phyloP scores from a whole-genome alignment of 2,329 filamentous ascomycete genomes.

The Talaromyces verruculosus region DNA sequence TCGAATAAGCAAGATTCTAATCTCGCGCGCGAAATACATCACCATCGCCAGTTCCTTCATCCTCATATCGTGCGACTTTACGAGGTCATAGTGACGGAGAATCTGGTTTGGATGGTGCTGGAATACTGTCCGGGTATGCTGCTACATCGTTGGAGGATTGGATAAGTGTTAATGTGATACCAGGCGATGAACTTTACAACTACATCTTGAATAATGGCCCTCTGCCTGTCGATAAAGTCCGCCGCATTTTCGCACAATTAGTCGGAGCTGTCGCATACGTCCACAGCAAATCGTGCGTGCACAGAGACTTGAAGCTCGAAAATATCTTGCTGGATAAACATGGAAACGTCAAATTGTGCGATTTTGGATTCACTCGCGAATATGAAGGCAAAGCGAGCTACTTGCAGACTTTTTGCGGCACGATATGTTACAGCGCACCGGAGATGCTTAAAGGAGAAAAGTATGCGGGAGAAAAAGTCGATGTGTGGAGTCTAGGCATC shows the following conservation, averaged over 20 bases:
- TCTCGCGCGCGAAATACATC: conserved; percentile 94
- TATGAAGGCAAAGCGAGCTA: conserved; percentile 95
- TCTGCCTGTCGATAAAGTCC: conserved; percentile 79
- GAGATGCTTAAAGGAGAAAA: conserved; percentile 99
- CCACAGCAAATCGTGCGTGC: conserved; percentile 90
- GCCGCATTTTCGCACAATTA: conserved; percentile 93
- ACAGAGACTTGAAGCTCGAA: conserved; percentile 94
- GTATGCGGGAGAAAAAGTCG: conserved; percentile 96
- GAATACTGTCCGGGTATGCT: conserved; percentile 86
- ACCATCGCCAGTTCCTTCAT: conserved; percentile 96
- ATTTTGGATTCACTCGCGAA: conserved; percentile 97
- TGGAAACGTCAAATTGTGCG: conserved; percentile 95
- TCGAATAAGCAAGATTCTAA: conserved; percentile 95
- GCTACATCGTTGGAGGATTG: background rate
- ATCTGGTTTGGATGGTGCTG: conserved; percentile 89
- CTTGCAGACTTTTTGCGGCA: conserved; percentile 95
- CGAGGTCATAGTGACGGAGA: conserved; percentile 97
- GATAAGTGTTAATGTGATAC: conserved; percentile 22
- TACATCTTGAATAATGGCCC: conserved; percentile 86
- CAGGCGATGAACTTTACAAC: conserved; percentile 95
- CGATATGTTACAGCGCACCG: conserved; percentile 94
- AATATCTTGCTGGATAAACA: conserved; percentile 95
- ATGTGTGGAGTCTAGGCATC: conserved; percentile 96
- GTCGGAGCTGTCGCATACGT: conserved; percentile 95
- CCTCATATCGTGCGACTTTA: conserved; percentile 95